phyloP scores from a whole-genome alignment of 768 basidiomycete species.

The Mycena chlorophos region DNA sequence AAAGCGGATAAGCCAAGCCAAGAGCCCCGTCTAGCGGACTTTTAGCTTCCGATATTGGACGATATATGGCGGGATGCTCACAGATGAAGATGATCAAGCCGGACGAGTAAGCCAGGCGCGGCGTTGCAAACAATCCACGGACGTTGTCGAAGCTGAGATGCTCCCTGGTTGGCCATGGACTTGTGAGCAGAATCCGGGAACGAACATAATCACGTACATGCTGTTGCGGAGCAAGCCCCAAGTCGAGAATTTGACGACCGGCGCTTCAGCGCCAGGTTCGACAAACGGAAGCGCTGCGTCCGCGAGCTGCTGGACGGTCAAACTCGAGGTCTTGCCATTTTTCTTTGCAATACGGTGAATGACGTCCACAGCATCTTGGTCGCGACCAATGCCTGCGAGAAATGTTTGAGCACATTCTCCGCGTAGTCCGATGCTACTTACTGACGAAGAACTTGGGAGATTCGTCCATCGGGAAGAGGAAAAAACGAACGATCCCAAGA shows the following conservation, averaged over 20 bases:
- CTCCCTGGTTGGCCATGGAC: slow-evolving; percentile 1
- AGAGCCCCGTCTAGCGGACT: slow-evolving; percentile 43
- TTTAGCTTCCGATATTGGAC: neutral
- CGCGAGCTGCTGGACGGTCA: slow-evolving; percentile 48
- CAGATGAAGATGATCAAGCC: slow-evolving; percentile 50
- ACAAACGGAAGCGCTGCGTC: slow-evolving; percentile 20
- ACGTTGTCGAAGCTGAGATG: slow-evolving; percentile 40
- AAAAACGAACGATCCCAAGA: slow-evolving; percentile 51
- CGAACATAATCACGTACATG: slow-evolving; percentile 29
- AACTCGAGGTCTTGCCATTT: slow-evolving; percentile 44
- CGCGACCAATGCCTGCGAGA: slow-evolving; percentile 40
- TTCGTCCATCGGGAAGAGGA: slow-evolving; percentile 57
- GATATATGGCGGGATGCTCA: slow-evolving; percentile 32
- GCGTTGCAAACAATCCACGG: slow-evolving; percentile 50
- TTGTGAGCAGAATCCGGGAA: neutral
- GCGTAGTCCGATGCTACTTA: slow-evolving; percentile 33
- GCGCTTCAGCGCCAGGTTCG: slow-evolving; percentile 31
- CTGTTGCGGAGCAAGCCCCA: slow-evolving; percentile 52
- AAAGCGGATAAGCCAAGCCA: slow-evolving; percentile 62
- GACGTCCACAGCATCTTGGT: slow-evolving; percentile 51
- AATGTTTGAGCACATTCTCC: neutral
- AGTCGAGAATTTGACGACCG: slow-evolving; percentile 54
- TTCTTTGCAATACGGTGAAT: slow-evolving; percentile 52
- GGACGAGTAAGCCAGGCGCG: slow-evolving; percentile 50
- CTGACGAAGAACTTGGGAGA: slow-evolving; percentile 64